Conservation (phyloP, 768 basidiomycete species). For the Kwoniella mangroviensis region DNA sequence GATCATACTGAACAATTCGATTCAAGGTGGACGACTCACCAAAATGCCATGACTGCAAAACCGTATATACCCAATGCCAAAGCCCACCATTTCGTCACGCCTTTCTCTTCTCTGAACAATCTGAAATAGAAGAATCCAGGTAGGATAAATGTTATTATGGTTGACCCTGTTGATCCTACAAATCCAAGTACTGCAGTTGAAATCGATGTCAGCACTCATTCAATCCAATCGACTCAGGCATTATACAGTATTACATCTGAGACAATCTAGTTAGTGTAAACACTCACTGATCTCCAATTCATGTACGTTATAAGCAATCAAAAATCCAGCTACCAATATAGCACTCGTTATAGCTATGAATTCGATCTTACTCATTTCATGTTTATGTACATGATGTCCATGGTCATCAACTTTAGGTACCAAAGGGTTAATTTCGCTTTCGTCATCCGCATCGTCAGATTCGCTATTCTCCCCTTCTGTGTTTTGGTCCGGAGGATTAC, state of each 20-base stretch:
- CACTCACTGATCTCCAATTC: constrained; percentile 56
- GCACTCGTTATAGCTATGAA: constrained; percentile 45
- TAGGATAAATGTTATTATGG: constrained; percentile 94
- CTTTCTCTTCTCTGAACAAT: constrained; percentile 73
- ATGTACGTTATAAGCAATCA: constrained; percentile 53
- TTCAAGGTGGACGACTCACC: constrained; percentile 65
- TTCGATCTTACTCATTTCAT: constrained; percentile 43
- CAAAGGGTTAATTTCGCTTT: constrained; percentile 38
- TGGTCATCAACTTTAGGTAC: constrained; percentile 36
- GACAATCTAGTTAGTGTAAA: not conserved
- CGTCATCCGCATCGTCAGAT: constrained; percentile 50
- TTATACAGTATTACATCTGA: not conserved
- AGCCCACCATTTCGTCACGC: constrained; percentile 65
- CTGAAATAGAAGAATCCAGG: constrained; percentile 94
- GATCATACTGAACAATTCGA: not conserved
- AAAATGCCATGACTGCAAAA: constrained; percentile 77
- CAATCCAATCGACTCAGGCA: not conserved
- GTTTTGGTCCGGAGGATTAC: not conserved
- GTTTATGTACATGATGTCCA: constrained; percentile 15
- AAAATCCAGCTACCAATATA: constrained; percentile 43
- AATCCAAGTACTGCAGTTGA: constrained; percentile 77
- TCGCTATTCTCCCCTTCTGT: constrained; percentile 37
- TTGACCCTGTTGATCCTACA: constrained; percentile 94
- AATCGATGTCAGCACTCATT: no score
- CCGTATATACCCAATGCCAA: constrained; percentile 78